Base-by-base conservation (phyloP, 1,284 basidiomycete genomes). In the Melampsora larici-populina region DNA sequence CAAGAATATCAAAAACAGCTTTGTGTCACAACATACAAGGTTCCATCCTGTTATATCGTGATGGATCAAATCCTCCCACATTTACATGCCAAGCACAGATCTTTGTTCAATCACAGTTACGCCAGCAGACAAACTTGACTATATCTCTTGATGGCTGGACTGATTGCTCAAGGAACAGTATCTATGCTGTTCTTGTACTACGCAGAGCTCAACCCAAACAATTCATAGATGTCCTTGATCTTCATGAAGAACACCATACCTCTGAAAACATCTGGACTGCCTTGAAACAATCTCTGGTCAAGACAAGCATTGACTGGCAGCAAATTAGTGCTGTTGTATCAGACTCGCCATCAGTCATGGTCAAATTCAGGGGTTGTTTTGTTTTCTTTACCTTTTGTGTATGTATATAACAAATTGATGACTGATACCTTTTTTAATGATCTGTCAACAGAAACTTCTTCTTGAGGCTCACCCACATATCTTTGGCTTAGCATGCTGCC, bases 381-480 rank as follows among this genome's bases (percentile, higher is more conserved):
- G 26, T 24, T 71, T 65, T 48, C 29, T 29, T 40, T 9, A 5
- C 62, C 7, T 36, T 29, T n/a, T 1, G 46, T 21, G 5, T 46
- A 40, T 72, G 43, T 21, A 15, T 33, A n/a, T n/a, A n/a, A n/a
- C n/a, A n/a, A n/a, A n/a, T n/a, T 17, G n/a, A 46, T n/a, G 11
- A 18, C n/a, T 29, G 5, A 13, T 43, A 51, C 9, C 31, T n/a
- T 40, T 46, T 26, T 36, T 26, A 18, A 26, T 72, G n/a, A 18
- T 18, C 60, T 63, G 3, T 31, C 36, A n/a, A n/a, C 58, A 63
- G 55, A 46, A 24, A 21, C 13, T 66, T 40, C 11, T 46, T 4
- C 60, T 31, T 60, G 26, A 40, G 17, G 70, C 64, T 33, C 43
- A 73, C 46, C 71, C 71, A 9, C 71, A 73, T 17, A 65, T 73